Percentiles rank a stretch among this genome's conserved stretches.
These are phyloP conservation scores for Chiua sp. DNA, from an alignment of 1,284 basidiomycete genomes.

Conservation along the genomic window DNA sequence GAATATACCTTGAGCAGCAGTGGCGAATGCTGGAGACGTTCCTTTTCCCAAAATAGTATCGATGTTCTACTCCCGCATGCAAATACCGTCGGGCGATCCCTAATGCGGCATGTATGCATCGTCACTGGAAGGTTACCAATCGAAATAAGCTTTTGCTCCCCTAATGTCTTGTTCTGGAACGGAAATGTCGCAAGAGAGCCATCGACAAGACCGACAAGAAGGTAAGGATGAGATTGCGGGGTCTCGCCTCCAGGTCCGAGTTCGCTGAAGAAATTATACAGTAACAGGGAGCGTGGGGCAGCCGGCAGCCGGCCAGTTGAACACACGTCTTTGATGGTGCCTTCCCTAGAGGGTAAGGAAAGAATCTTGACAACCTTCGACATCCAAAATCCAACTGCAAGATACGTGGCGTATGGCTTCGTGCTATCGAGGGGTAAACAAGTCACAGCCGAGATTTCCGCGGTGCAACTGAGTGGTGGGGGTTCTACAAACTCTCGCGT, in stretches of 20 bases:
- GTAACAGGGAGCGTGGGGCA: slow-evolving; percentile 73
- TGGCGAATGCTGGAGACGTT: slow-evolving; percentile 70
- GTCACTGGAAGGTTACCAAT: slow-evolving; percentile 75
- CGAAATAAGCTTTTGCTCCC: slow-evolving; percentile 61
- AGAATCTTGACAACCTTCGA: slow-evolving; percentile 70
- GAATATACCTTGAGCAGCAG: slow-evolving; percentile 72
- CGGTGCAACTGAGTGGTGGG: slow-evolving; percentile 20
- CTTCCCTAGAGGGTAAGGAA: slow-evolving; percentile 34
- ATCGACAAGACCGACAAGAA: slow-evolving; percentile 83
- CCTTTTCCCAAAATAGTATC: slow-evolving; percentile 70
- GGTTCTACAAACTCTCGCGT: slow-evolving; percentile 26
- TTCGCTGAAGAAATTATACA: slow-evolving; percentile 64
- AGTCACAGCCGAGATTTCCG: slow-evolving; percentile 70
- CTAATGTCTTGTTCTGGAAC: slow-evolving; percentile 49
- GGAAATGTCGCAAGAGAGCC: slow-evolving; percentile 75
- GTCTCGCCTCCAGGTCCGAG: slow-evolving; percentile 38
- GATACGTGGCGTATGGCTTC: slow-evolving; percentile 50
- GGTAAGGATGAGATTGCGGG: slow-evolving; percentile 50
- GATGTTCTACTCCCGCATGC: slow-evolving; percentile 69
- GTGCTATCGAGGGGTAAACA: slow-evolving; percentile 57
- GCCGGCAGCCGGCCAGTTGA: slow-evolving; percentile 55
- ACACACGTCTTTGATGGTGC: slow-evolving; percentile 40
- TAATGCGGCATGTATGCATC: slow-evolving; percentile 56
- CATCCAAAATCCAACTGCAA: slow-evolving; percentile 82
- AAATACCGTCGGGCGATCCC: slow-evolving; percentile 59